Conservation (phyloP, 768 basidiomycete genomes). For the Agaricus blazei region DNA sequence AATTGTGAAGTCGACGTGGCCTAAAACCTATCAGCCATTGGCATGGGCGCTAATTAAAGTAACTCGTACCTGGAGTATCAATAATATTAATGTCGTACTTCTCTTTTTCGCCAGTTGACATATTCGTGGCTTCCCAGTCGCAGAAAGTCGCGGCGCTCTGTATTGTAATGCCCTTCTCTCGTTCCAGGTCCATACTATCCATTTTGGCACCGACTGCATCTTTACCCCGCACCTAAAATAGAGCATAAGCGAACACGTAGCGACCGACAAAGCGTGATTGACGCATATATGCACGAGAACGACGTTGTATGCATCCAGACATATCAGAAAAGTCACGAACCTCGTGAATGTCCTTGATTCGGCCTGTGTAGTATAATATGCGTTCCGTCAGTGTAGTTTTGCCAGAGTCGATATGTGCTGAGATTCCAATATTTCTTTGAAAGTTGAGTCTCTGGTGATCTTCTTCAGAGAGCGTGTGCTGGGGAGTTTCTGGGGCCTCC, state of each 20-base stretch:
- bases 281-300: not conserved
- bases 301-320: not conserved
- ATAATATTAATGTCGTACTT: constrained; percentile 97
- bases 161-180: constrained; percentile 99
- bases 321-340: constrained; percentile 35
- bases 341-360: constrained; percentile 95
- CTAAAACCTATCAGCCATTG: constrained; percentile 33
- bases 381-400: constrained; percentile 98
- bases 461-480: constrained; percentile 49
- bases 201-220: constrained; percentile 99
- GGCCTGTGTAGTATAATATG: constrained; percentile 92
- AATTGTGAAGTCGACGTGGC: constrained; percentile 99
- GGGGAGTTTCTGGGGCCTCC: constrained; percentile 18
- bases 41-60: not conserved
- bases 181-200: constrained; percentile 99
- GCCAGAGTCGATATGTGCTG: constrained; percentile 93
- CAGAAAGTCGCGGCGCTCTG: constrained; percentile 98
- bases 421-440: constrained; percentile 95
- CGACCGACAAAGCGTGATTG: not conserved
- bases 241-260: not conserved
- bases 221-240: constrained; percentile 76
- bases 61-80: constrained; percentile 81
- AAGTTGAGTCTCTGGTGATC: constrained; percentile 64
- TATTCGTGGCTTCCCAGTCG: constrained; percentile 81
- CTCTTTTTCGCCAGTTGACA: constrained; percentile 54